phyloP scores from a whole-genome alignment of 2,329 filamentous ascomycete species.

The Sordariomycetes sp. region DNA sequence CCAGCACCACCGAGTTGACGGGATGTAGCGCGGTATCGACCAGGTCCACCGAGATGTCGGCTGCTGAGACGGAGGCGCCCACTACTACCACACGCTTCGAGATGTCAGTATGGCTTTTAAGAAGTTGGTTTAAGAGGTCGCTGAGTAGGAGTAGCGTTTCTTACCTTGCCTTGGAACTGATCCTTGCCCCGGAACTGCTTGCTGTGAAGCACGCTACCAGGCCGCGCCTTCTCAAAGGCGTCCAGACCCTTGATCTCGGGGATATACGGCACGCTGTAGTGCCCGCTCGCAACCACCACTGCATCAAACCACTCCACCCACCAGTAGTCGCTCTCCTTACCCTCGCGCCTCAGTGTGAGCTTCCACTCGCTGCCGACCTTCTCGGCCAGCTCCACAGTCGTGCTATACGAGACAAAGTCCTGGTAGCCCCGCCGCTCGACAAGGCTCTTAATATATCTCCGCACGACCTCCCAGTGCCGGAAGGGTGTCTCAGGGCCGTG shows the following conservation, averaged over 20 bases:
- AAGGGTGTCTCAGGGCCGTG: constrained; percentile 50
- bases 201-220: constrained; percentile 42
- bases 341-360: constrained; percentile 34
- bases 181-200: constrained; percentile 40
- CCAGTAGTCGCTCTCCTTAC: constrained; percentile 21
- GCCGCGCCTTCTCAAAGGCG: constrained; percentile 29
- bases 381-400: constrained; percentile 49
- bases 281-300: constrained; percentile 48
- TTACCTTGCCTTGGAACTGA: constrained; percentile 32
- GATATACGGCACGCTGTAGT: constrained; percentile 49
- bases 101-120: neutral
- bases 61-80: constrained; percentile 53
- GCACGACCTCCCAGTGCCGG: constrained; percentile 47
- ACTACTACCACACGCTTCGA: constrained; percentile 46
- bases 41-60: constrained; percentile 48
- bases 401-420: constrained; percentile 41
- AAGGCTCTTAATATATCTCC: constrained; percentile 40
- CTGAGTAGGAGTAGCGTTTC: constrained; percentile 1
- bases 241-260: constrained; percentile 36
- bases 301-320: constrained; percentile 46
- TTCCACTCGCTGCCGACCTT: constrained; percentile 40
- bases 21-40: constrained; percentile 31
- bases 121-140: neutral
- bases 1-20: constrained; percentile 22
- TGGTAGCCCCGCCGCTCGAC: constrained; percentile 42